Evolutionary conservation across 345 rosid genomes (phyloP).

Genomic region (Chamaenerion angustifolium): DNA sequence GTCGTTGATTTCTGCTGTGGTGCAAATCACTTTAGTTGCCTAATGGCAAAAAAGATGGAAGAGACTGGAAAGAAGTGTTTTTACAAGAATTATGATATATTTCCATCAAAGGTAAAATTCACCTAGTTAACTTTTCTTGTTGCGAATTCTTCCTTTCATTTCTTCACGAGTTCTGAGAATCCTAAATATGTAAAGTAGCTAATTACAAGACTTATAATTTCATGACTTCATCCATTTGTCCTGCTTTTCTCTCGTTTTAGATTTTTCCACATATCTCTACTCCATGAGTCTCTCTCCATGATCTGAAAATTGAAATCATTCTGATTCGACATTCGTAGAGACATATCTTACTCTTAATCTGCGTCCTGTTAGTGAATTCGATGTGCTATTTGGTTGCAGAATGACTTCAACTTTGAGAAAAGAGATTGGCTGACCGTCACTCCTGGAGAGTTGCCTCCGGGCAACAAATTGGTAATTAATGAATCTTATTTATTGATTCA

Average conservation of each 20-base stretch:
- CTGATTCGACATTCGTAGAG: too few species aligned
- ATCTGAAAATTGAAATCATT: too few species aligned
- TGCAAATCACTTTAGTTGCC: slow-evolving; percentile 79
- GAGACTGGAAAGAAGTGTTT: slow-evolving; percentile 74
- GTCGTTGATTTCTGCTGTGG: slow-evolving; percentile 95
- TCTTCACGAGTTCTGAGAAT: background rate
- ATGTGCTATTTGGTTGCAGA: slow-evolving; percentile 24
- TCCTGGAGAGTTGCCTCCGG: slow-evolving; percentile 51
- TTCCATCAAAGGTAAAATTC: slow-evolving; percentile 67
- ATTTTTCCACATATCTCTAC: too few species aligned
- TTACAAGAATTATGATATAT: slow-evolving; percentile 58
- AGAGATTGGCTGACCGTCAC: slow-evolving; percentile 75
- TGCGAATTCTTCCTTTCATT: background rate
- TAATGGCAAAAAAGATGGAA: slow-evolving; percentile 71
- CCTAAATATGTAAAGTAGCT: too few species aligned
- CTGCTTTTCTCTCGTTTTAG: too few species aligned
- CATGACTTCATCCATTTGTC: too few species aligned
- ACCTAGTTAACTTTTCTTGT: background rate
- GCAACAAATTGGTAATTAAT: slow-evolving; percentile 57
- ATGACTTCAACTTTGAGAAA: slow-evolving; percentile 55
- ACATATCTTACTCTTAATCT: slow-evolving; percentile 1
- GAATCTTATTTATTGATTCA: slow-evolving; percentile 1
- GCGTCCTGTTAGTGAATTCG: background rate
- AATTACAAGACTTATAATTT: too few species aligned
- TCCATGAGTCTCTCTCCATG: too few species aligned